Evolutionary conservation across 768 basidiomycete species (phyloP).

Genomic region (Leccinum uliginosum): DNA sequence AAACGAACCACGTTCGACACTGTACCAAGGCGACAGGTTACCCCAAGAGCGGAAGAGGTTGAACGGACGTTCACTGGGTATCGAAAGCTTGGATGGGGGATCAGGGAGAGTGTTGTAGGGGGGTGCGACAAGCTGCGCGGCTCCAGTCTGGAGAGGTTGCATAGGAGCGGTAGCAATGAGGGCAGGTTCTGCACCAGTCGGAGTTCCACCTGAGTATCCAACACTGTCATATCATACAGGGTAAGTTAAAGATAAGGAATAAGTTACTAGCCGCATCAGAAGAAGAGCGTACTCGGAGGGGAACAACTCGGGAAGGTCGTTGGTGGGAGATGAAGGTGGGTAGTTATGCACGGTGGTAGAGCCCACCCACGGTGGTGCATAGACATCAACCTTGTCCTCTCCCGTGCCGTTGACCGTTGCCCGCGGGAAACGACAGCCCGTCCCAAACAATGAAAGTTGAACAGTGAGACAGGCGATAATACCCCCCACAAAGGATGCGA

Average conservation of each 20-base stretch:
- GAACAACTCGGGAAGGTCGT: conserved; percentile 66
- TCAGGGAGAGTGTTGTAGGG: conserved; percentile 24
- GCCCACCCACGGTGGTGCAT: conserved; percentile 67
- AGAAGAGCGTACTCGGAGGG: conserved; percentile 45
- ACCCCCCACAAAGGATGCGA: conserved; percentile 52
- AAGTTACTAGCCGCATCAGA: not conserved
- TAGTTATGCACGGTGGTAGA: conserved; percentile 65
- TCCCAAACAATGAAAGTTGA: conserved; percentile 41
- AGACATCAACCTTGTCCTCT: conserved; percentile 24
- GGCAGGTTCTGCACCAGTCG: conserved; percentile 74
- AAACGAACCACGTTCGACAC: conserved; percentile 58
- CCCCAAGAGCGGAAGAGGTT: conserved; percentile 79
- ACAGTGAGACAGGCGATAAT: conserved; percentile 44
- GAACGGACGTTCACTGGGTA: conserved; percentile 38
- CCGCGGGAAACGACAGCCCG: conserved; percentile 28
- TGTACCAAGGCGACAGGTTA: conserved; percentile 84
- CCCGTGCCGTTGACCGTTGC: not conserved
- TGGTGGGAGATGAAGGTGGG: conserved; percentile 73
- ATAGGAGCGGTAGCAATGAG: conserved; percentile 69
- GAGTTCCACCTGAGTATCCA: conserved; percentile 73
- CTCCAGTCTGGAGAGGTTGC: conserved; percentile 75
- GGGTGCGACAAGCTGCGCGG: conserved; percentile 59
- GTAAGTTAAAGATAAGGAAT: not conserved
- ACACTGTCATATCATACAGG: conserved; percentile 32
- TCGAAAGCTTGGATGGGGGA: not conserved